Conservation (phyloP, 345 rosid species). For the Lepidium africanum region DNA sequence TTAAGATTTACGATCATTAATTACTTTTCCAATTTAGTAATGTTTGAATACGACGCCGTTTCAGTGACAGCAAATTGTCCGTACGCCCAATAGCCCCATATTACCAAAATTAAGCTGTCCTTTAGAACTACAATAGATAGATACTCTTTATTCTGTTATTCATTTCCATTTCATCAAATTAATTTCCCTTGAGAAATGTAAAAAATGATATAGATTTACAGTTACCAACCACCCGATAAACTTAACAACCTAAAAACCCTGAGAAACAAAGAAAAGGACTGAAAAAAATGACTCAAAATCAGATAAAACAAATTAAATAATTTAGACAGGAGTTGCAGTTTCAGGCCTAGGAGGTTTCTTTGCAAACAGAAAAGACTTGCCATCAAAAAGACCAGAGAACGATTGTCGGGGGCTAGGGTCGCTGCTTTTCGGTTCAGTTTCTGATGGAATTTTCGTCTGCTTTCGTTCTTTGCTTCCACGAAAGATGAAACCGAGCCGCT, state of each 20-base stretch:
- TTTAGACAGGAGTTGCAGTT: conserved; percentile 50
- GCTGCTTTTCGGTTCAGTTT: conserved; percentile 31
- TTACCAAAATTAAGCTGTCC: background rate
- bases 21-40: background rate
- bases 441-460: conserved; percentile 35
- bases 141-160: background rate
- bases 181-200: conserved; percentile 1
- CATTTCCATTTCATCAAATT: background rate
- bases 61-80: background rate
- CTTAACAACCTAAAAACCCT: conserved; percentile 7
- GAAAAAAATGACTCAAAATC: conserved; percentile 1
- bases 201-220: conserved; percentile 28
- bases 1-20: background rate
- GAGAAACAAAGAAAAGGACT: background rate
- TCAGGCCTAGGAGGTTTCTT: conserved; percentile 71
- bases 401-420: conserved; percentile 54
- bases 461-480: conserved; percentile 56
- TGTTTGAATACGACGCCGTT: background rate
- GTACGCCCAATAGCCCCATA: background rate
- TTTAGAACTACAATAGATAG: background rate
- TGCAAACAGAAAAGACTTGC: conserved; percentile 69
- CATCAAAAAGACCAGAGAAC: conserved; percentile 69
- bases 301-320: background rate
- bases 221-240: conserved; percentile 25
- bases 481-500: conserved; percentile 59